Percentiles rank a stretch among this genome's conserved stretches.
These are phyloP conservation scores for Entophlyctis luteolus DNA, from an alignment of 192 early-diverging fungal genomes.

Conservation along the genomic window DNA sequence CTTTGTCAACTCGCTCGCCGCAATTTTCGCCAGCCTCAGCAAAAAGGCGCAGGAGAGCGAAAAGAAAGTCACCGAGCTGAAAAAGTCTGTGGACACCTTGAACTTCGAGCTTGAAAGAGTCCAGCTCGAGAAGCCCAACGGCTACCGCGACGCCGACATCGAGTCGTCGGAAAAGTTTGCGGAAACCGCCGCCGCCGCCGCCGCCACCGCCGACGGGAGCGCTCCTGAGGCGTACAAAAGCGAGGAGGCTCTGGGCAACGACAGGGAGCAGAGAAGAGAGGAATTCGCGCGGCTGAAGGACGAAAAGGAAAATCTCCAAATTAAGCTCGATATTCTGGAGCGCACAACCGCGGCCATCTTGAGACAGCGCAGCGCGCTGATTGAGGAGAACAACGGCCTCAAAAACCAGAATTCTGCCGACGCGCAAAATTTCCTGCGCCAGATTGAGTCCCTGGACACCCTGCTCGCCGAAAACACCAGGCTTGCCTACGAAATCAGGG, in stretches of 20 bases:
- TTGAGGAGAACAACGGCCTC: constrained; percentile 16
- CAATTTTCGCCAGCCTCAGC: neutral
- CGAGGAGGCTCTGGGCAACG: no score
- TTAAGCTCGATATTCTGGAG: constrained; percentile 12
- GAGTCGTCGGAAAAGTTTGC: neutral
- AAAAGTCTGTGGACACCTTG: constrained; percentile 25
- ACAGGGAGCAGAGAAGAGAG: no score
- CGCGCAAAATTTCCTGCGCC: neutral
- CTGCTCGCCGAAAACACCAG: constrained; percentile 3
- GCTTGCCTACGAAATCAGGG: neutral
- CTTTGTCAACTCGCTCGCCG: neutral
- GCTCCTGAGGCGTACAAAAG: neutral
- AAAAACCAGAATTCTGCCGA: constrained; percentile 1
- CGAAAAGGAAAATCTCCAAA: constrained; percentile 7
- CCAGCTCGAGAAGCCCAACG: neutral
- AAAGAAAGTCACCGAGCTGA: constrained; percentile 4
- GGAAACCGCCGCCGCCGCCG: neutral
- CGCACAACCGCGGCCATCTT: constrained; percentile 26
- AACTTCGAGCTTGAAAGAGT: constrained; percentile 2
- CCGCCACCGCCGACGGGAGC: neutral
- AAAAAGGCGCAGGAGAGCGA: constrained; percentile 7
- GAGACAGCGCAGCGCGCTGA: constrained; percentile 21
- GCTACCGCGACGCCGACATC: neutral
- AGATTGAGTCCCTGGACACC: constrained; percentile 17
- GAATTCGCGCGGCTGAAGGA: neutral